These are phyloP conservation scores for Aegle marmelos DNA, from an alignment of 345 rosid genomes.

Conservation along the genomic window DNA sequence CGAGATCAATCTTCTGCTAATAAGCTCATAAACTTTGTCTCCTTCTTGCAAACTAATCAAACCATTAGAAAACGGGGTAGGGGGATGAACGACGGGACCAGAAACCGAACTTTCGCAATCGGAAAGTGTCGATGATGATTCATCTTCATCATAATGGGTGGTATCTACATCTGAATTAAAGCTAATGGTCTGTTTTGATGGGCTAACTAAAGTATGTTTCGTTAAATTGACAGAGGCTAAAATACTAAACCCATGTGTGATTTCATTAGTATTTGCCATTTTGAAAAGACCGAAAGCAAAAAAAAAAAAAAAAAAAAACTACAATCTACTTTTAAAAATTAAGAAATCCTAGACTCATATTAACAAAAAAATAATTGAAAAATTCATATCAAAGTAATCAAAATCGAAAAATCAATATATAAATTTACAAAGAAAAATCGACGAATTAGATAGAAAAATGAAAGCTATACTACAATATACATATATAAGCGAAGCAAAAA, in stretches of 20 bases:
- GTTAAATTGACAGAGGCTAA: background rate
- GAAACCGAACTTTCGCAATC: constrained; percentile 58
- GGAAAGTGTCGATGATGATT: constrained; percentile 33
- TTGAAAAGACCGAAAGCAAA: background rate
- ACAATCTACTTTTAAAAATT: background rate
- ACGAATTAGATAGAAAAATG: background rate
- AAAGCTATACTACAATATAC: background rate
- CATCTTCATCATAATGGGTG: constrained; percentile 15
- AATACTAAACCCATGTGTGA: background rate
- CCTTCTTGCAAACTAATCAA: constrained; percentile 43
- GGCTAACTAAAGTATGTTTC: background rate
- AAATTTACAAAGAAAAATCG: background rate
- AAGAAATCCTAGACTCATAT: background rate
- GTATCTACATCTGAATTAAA: constrained; percentile 15
- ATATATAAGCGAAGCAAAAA: background rate
- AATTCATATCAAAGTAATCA: background rate
- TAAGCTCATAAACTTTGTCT: constrained; percentile 43
- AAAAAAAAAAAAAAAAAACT: background rate
- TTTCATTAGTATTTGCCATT: background rate
- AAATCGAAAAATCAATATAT: background rate
- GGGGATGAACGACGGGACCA: background rate
- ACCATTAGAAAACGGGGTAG: constrained; percentile 16
- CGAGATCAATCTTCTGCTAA: constrained; percentile 37
- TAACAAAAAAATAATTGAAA: background rate
- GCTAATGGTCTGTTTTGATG: background rate